phyloP scores from a whole-genome alignment of 768 basidiomycete species.

The Rubroboletus satanas region DNA sequence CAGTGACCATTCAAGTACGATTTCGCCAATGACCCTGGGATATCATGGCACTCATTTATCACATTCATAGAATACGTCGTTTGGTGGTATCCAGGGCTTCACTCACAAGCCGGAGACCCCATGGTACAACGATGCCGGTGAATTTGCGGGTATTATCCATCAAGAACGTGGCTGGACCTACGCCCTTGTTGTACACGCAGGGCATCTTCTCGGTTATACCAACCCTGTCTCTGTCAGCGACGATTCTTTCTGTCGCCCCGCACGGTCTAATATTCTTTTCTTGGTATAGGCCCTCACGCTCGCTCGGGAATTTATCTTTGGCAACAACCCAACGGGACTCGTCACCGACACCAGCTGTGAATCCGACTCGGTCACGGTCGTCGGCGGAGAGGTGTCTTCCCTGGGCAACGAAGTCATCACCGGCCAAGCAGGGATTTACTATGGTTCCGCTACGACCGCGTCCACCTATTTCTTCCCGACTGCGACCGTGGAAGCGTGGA shows the following conservation, averaged over 20 bases:
- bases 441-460: constrained; percentile 46
- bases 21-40: background rate
- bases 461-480: constrained; percentile 54
- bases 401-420: constrained; percentile 47
- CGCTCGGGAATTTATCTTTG: constrained; percentile 64
- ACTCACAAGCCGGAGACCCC: constrained; percentile 63
- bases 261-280: background rate
- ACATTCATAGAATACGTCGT: constrained; percentile 62
- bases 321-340: constrained; percentile 55
- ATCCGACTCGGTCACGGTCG: constrained; percentile 29
- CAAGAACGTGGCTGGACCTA: constrained; percentile 65
- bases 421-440: constrained; percentile 54
- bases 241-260: background rate
- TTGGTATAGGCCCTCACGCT: constrained; percentile 52
- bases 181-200: constrained; percentile 35
- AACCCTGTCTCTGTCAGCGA: constrained; percentile 45
- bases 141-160: constrained; percentile 65
- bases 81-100: constrained; percentile 74
- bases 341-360: constrained; percentile 35
- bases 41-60: background rate
- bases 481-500: constrained; percentile 56
- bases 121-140: constrained; percentile 57
- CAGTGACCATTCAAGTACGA: constrained; percentile 55
- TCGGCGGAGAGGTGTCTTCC: constrained; percentile 49
- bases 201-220: constrained; percentile 38